Evolutionary conservation across 805 yeast species (phyloP), one percentile per base, ranked within the genome.

Genomic region (Sugiyamaella americana): DNA sequence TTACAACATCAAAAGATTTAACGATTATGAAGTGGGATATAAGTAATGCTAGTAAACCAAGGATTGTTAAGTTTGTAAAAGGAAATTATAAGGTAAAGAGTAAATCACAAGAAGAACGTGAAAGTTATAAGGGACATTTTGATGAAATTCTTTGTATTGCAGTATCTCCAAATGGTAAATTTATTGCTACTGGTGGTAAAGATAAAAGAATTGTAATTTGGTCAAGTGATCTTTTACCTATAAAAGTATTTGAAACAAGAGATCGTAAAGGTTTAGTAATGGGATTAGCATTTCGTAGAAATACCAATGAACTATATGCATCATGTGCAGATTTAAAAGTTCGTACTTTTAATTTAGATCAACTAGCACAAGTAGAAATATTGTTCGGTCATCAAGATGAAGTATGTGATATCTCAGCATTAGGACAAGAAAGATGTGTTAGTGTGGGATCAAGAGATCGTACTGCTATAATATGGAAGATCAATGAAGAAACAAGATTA

Each of bases 401-500:
- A 46, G 89, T 91, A 39, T 75, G 77, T 37, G 97, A 82, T 59
- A 82, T 93, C 45, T 69, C 87, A 19, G 87, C 97, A 0, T 69
- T 93, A 51, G 77, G 78, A 6, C 80, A 81, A 64, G 98, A 93
- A 61, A 79, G 96, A 49, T 93, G 98, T 71, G 89, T 93, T 16
- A 87, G 95, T 21, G 98, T 91, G 26, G 98, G 98, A 16, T 75
- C 95, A 2, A 79, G 98, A 57, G 98, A 93, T 67, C 81, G 94
- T 58, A 86, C 96, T 3, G 96, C 91, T 6, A 84, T 94, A 82
- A 71, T 86, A 58, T 93, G 98, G 98, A 93, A 93, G 64, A 87
- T 93, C 54, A 79, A 95, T 21, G 98, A 93, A 58, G 98, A 93
- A 67, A 80, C 95, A 1, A 79, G 97, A 61, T 75, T 93, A 58